Base-by-base conservation (phyloP, 106 monocot genomes). In the Allium cepa region DNA sequence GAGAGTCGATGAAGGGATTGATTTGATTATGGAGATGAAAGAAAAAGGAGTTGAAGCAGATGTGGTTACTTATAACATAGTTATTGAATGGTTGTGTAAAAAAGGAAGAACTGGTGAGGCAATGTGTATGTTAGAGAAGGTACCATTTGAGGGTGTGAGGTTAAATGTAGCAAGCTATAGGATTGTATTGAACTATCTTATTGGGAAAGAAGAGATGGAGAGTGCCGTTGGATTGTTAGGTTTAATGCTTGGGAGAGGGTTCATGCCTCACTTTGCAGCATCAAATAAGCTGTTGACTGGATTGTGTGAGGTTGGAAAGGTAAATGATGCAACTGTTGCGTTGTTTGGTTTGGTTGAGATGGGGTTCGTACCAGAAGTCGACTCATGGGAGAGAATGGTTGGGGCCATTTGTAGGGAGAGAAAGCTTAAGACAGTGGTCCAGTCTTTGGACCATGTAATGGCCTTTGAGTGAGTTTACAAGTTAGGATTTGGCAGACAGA, bases 101-200 rank as follows among this genome's bases (percentile, higher is more conserved):
- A 87, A 72, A 56, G 82, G 76, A 71, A 76, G 85, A 73, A 50
- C 56, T 14, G 49, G 2, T 11, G 92, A 97, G 73, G 99, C 87
- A 3, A 73, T 90, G 78, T 56, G 2, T 2, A 49, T 93, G 77
- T 78, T 99, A 4, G 87, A 89, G 73, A 76, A 53, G 0, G 76
- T 85, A 69, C 83, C 84, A 0, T 62, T 27, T 26, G 84, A 81
- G 10, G 90, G 92, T 63, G 63, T 76, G 62, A 69, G 56, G 68
- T 57, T 85, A 50, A 99, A 85, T 68, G 87, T 76, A 8, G 92
- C 81, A 9, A 99, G 99, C 75, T 87, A 99, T 72, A 76, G 99
- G 74, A 99, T 99, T 12, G 80, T 93, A 50, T 59, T 99, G 76
- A 99, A 99, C 64, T 71, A 81, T 13, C 49, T 99, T 53, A 75